Percentiles rank a stretch among this genome's conserved stretches.
phyloP scores from a whole-genome alignment of 441 rosid genomes.

The Pelargonium fulgidum region DNA sequence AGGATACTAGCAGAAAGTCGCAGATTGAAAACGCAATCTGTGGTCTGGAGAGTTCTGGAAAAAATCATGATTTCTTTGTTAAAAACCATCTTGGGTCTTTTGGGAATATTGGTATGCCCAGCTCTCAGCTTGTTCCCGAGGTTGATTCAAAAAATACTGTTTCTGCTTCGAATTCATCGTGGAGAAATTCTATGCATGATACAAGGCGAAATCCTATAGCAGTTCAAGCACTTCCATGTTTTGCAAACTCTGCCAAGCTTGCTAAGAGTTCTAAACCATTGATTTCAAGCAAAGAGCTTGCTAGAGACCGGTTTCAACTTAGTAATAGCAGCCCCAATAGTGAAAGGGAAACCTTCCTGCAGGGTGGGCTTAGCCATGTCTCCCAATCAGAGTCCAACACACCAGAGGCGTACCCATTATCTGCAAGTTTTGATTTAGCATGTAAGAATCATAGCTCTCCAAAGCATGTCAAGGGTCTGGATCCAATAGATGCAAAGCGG shows the following conservation, averaged over 20 bases:
- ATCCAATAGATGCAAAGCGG: conserved; percentile 12
- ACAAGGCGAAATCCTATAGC: conserved; percentile 23
- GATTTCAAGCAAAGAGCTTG: conserved; percentile 20
- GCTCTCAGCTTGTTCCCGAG: conserved; percentile 19
- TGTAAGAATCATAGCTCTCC: conserved; percentile 3
- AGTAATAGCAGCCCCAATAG: conserved; percentile 21
- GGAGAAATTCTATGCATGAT: conserved; percentile 15
- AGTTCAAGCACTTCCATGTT: conserved; percentile 50
- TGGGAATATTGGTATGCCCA: conserved; percentile 5
- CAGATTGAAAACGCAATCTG: conserved; percentile 15
- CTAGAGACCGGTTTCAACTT: conserved; percentile 14
- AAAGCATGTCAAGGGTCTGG: conserved; percentile 2
- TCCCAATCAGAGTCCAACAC: not conserved
- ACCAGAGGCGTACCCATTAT: no score
- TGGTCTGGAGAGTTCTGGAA: conserved; percentile 13
- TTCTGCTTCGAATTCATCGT: conserved; percentile 22
- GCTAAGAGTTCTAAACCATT: conserved; percentile 23
- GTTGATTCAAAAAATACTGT: conserved; percentile 16
- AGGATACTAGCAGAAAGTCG: conserved; percentile 22
- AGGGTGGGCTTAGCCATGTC: conserved; percentile 15
- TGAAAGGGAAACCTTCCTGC: not conserved
- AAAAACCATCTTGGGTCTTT: conserved; percentile 12
- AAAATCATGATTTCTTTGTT: conserved; percentile 7
- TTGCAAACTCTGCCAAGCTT: conserved; percentile 18
- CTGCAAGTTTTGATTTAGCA: conserved; percentile 10